Conservation (phyloP, 805 yeast species). For the Starmerella vaccinii region DNA sequence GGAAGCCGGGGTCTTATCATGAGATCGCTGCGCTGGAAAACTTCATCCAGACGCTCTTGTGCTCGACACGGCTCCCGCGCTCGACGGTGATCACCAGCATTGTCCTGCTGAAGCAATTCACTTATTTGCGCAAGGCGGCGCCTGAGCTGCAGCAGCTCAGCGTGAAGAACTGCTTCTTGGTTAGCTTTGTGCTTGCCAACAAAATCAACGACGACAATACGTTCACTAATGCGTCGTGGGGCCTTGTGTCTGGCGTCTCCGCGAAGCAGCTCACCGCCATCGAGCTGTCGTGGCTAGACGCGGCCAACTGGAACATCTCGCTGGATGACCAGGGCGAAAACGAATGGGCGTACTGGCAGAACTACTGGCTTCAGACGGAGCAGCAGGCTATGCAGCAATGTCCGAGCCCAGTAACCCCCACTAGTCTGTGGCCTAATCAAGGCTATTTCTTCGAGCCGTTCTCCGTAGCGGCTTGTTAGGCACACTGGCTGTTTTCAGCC, state of each 20-base stretch:
- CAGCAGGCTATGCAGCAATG: conserved; percentile 1
- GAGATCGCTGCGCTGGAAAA: conserved; percentile 19
- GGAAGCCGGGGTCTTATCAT: not conserved
- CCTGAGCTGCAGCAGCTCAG: conserved; percentile 32
- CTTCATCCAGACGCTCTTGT: conserved; percentile 56
- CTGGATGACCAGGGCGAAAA: conserved; percentile 10
- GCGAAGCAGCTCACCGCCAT: conserved; percentile 48
- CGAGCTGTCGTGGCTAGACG: conserved; percentile 60
- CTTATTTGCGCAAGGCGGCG: not conserved
- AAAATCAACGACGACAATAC: conserved; percentile 95
- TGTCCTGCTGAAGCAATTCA: conserved; percentile 56
- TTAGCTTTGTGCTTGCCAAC: conserved; percentile 74
- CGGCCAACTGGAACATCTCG: conserved; percentile 16
- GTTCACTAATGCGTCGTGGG: conserved; percentile 90
- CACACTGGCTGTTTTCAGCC: not conserved
- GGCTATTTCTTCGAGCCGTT: conserved; percentile 14
- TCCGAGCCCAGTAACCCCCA: conserved; percentile 11
- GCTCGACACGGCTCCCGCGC: conserved; percentile 80
- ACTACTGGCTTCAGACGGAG: conserved; percentile 18
- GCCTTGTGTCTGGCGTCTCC: conserved; percentile 81
- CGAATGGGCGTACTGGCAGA: conserved; percentile 22
- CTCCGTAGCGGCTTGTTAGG: conserved; percentile 17
- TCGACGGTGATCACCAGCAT: conserved; percentile 70
- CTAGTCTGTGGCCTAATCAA: conserved; percentile 4
- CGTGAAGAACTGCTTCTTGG: conserved; percentile 23